Percentiles rank a stretch among this genome's conserved stretches.
Evolutionary conservation across 768 basidiomycete species (phyloP).

Genomic region (Tulasnella sp.): DNA sequence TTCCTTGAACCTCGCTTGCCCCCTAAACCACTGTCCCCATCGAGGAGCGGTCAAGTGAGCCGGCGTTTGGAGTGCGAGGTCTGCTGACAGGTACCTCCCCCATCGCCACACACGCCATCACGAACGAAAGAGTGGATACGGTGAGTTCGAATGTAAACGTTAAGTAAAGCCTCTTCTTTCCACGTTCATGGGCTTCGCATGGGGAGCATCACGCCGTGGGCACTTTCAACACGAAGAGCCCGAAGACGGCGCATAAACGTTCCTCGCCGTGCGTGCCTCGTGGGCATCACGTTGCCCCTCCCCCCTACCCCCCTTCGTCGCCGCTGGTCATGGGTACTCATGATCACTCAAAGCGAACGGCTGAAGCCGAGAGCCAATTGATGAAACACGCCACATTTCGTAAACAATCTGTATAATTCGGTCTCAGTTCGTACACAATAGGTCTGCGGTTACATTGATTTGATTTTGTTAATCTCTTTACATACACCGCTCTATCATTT

Average conservation of each 20-base stretch:
- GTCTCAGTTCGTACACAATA: too few relatives aligned
- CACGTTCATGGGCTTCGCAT: neutral
- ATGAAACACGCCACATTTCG: neutral
- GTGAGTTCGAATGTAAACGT: neutral
- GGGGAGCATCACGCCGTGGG: neutral
- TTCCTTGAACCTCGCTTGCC: neutral
- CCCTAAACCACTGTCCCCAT: neutral
- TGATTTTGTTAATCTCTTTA: too few relatives aligned
- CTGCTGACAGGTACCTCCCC: neutral
- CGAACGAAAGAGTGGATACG: neutral
- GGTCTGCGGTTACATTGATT: too few relatives aligned
- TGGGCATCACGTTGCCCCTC: neutral
- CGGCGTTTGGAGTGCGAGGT: neutral
- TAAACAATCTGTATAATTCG: neutral
- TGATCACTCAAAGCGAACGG: neutral
- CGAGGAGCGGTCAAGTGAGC: neutral
- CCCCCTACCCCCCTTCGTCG: neutral
- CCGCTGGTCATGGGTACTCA: neutral
- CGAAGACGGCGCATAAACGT: neutral
- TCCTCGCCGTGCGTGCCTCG: neutral
- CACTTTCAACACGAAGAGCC: neutral
- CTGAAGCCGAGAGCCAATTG: too few relatives aligned
- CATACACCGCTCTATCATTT: too few relatives aligned
- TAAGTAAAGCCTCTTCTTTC: neutral
- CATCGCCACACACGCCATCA: neutral